phyloP scores from a whole-genome alignment of 2,329 filamentous ascomycete genomes.

The Cladosporium sp. region DNA sequence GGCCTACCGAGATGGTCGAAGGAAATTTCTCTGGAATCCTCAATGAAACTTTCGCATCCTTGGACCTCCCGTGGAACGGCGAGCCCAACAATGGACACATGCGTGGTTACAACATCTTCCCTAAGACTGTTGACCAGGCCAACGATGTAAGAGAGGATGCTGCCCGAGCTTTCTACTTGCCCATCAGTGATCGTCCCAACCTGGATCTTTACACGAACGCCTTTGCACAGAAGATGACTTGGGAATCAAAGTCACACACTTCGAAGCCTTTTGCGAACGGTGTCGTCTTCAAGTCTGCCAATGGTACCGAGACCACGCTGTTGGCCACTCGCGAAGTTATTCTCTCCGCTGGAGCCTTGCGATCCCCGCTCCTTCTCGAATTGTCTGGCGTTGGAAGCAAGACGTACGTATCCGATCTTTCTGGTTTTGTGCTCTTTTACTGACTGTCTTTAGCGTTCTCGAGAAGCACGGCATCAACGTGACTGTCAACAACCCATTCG shows the following conservation, averaged over 20 bases:
- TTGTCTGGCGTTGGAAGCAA: constrained; percentile 56
- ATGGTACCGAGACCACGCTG: constrained; percentile 25
- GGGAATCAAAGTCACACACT: neutral
- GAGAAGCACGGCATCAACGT: constrained; percentile 44
- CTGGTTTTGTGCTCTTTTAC: constrained; percentile 17
- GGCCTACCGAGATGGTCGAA: constrained; percentile 12
- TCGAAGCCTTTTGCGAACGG: constrained; percentile 12
- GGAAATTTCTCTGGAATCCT: constrained; percentile 8
- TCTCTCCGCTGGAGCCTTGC: constrained; percentile 54
- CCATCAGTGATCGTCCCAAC: neutral
- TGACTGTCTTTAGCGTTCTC: constrained; percentile 34
- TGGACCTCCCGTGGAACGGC: neutral
- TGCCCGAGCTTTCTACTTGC: neutral
- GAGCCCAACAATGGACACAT: neutral
- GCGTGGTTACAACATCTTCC: constrained; percentile 5
- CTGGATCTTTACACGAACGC: neutral
- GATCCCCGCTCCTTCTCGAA: constrained; percentile 57
- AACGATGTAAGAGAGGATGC: neutral
- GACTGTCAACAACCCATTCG: constrained; percentile 46
- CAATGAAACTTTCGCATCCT: neutral
- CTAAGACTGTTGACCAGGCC: neutral
- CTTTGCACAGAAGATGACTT: neutral
- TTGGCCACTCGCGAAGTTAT: constrained; percentile 36
- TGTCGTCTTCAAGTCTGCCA: constrained; percentile 24
- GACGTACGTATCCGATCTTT: neutral